Evolutionary conservation across 1,284 basidiomycete genomes (phyloP).

Genomic region (Naganishia sp.): DNA sequence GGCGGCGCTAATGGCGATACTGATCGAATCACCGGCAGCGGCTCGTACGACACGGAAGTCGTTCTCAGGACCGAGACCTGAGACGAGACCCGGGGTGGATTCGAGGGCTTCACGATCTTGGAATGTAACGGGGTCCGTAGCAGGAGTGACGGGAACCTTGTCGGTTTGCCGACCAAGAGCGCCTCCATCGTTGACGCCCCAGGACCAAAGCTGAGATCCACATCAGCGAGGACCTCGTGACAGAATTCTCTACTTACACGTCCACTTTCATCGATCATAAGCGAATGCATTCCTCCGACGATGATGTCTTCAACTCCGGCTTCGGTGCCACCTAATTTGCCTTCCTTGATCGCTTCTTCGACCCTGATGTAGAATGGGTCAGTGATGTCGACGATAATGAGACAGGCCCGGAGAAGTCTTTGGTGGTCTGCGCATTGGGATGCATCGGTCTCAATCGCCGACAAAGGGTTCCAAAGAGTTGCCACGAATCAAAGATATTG

Average conservation of each 20-base stretch:
- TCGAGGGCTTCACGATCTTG: slow-evolving; percentile 66
- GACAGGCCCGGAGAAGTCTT: background rate
- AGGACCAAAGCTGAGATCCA: slow-evolving; percentile 69
- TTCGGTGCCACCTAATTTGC: slow-evolving; percentile 56
- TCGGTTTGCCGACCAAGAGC: slow-evolving; percentile 80
- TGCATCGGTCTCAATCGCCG: too few species aligned
- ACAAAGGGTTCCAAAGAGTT: background rate
- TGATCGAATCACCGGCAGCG: slow-evolving; percentile 81
- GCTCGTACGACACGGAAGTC: slow-evolving; percentile 79
- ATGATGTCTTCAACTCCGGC: slow-evolving; percentile 68
- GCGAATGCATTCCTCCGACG: slow-evolving; percentile 79
- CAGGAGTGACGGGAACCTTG: slow-evolving; percentile 64
- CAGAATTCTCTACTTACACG: slow-evolving; percentile 61
- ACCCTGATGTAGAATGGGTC: slow-evolving; percentile 41
- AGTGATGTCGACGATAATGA: background rate
- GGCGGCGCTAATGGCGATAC: slow-evolving; percentile 72
- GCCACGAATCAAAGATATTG: too few species aligned
- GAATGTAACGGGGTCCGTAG: slow-evolving; percentile 60
- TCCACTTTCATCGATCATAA: slow-evolving; percentile 80
- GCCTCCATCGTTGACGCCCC: slow-evolving; percentile 89
- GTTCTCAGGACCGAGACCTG: slow-evolving; percentile 66
- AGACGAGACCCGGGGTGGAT: slow-evolving; percentile 70
- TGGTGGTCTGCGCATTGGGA: background rate
- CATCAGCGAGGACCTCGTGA: slow-evolving; percentile 14
- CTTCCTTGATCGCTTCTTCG: slow-evolving; percentile 51